These are phyloP conservation scores for Pythium angustatum DNA, from an alignment of 352 stramenopile genomes.

Conservation along the genomic window DNA sequence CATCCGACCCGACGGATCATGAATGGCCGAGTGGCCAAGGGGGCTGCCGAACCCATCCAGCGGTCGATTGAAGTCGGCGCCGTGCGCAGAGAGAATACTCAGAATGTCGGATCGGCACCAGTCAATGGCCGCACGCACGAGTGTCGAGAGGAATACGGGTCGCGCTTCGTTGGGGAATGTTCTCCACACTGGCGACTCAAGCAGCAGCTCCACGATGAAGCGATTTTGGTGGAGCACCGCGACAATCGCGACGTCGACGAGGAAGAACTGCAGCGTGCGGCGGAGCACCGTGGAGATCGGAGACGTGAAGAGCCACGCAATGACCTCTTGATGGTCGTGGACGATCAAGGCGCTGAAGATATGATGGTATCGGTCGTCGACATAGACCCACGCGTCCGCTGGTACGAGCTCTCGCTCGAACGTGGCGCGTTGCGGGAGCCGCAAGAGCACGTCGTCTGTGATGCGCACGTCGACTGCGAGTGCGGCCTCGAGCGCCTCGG, in stretches of 20 bases:
- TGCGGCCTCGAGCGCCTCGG: not conserved
- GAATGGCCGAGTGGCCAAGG: not conserved
- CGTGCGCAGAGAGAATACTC: conserved; percentile 3
- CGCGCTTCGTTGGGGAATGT: not conserved
- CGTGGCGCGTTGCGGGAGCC: too few relatives aligned
- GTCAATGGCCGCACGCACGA: not conserved
- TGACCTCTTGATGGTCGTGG: not conserved
- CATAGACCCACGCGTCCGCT: too few relatives aligned
- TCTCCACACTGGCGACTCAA: not conserved
- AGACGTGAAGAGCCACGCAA: conserved; percentile 2
- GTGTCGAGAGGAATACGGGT: not conserved
- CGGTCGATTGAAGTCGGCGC: conserved; percentile 8
- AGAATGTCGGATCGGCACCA: not conserved
- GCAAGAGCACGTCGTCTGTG: not conserved
- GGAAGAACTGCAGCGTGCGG: conserved; percentile 8
- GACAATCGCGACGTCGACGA: not conserved
- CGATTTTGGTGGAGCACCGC: not conserved
- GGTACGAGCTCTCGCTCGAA: too few relatives aligned
- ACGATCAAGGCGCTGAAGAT: too few relatives aligned
- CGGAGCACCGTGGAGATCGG: not conserved
- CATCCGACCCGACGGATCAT: not conserved
- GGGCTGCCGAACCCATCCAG: not conserved
- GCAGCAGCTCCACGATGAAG: conserved; percentile 2
- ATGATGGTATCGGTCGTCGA: too few relatives aligned
- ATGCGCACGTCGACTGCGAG: not conserved